Evolutionary conservation across 2,329 filamentous ascomycete species (phyloP).

Genomic region (Colletotrichum acutatum): DNA sequence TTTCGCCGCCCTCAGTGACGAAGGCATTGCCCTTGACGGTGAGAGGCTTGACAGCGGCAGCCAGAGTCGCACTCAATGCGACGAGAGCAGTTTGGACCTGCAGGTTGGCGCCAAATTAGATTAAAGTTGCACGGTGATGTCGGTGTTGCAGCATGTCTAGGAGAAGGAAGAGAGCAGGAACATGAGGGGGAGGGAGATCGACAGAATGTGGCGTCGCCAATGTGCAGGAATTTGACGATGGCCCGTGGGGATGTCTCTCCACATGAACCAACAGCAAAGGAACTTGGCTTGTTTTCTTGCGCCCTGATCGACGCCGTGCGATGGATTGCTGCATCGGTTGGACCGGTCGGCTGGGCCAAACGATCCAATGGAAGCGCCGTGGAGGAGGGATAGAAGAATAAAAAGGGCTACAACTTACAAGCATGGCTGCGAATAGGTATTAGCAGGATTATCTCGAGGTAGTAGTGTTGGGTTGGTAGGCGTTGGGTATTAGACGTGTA

Average conservation of each 20-base stretch:
- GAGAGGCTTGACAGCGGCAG: constrained; percentile 67
- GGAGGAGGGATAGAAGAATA: constrained; percentile 9
- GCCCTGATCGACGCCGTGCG: constrained; percentile 12
- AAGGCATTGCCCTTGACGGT: constrained; percentile 68
- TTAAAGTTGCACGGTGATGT: background rate
- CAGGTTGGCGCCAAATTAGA: background rate
- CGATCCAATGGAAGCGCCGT: constrained; percentile 13
- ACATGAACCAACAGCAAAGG: background rate
- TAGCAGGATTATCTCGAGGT: background rate
- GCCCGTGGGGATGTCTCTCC: background rate
- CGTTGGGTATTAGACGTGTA: background rate
- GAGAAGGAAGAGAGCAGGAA: no score
- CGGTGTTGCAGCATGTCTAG: background rate
- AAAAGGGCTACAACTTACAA: constrained; percentile 23
- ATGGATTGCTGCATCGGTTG: background rate
- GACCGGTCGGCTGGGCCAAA: background rate
- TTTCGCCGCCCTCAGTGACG: constrained; percentile 68
- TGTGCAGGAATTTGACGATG: background rate
- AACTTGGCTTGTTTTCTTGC: constrained; percentile 11
- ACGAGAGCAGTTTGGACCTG: constrained; percentile 58
- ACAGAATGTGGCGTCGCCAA: constrained; percentile 13
- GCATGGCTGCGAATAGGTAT: constrained; percentile 17
- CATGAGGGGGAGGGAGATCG: background rate
- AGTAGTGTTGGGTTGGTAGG: background rate
- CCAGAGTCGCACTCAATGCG: constrained; percentile 63